Evolutionary conservation across 2,329 filamentous ascomycete species (phyloP).

Genomic region (Cladosporium colombiae): DNA sequence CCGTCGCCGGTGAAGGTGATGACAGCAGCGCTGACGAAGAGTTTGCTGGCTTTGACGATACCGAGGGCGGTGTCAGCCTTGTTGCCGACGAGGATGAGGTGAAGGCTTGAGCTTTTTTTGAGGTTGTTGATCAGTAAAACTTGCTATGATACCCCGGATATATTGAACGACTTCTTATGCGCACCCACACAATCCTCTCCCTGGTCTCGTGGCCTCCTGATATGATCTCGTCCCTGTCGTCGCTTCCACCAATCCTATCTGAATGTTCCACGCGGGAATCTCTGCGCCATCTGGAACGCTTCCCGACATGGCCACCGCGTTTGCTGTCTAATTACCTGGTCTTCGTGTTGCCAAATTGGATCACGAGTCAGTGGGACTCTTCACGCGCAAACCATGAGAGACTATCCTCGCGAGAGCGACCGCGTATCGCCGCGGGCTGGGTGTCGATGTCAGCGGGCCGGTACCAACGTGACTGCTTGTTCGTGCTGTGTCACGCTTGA

Average conservation of each 20-base stretch:
- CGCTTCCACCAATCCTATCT: too few species aligned
- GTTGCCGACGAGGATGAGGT: conserved; percentile 18
- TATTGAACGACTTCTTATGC: conserved; percentile 18
- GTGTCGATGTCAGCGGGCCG: background rate
- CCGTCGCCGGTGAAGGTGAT: conserved; percentile 18
- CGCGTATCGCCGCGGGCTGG: too few species aligned
- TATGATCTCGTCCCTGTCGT: too few species aligned
- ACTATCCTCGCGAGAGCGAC: background rate
- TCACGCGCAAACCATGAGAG: too few species aligned
- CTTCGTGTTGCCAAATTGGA: too few species aligned
- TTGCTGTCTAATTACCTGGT: background rate
- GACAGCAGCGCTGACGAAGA: conserved; percentile 26
- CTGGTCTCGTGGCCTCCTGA: background rate
- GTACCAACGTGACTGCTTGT: background rate
- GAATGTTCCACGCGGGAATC: too few species aligned
- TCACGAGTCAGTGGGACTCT: too few species aligned
- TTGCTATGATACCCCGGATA: conserved; percentile 21
- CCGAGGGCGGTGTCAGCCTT: conserved; percentile 18
- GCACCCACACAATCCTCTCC: background rate
- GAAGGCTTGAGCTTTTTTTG: conserved; percentile 13
- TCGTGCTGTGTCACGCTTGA: too few species aligned
- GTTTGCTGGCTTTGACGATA: conserved; percentile 34
- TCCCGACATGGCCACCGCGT: background rate
- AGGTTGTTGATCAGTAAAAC: conserved; percentile 18
- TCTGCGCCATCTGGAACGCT: background rate